phyloP scores from a whole-genome alignment of 1,284 basidiomycete species.

The Malassezia slooffiae region DNA sequence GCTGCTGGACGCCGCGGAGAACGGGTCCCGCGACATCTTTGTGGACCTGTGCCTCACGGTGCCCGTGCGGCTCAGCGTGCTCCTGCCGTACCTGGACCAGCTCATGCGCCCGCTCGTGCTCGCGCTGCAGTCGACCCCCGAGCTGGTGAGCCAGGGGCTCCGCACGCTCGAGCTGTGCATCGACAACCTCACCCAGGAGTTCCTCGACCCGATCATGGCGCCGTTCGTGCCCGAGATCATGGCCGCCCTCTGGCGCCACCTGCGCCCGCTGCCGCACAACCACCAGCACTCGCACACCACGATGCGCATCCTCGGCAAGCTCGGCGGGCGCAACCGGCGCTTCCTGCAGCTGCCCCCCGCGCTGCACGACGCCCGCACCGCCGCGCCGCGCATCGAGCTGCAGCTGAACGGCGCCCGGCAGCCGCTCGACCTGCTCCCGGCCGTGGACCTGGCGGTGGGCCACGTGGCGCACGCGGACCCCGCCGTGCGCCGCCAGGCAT shows the following conservation, averaged over 20 bases:
- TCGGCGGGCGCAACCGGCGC: slow-evolving; percentile 86
- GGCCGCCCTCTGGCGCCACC: slow-evolving; percentile 57
- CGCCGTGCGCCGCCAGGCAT: slow-evolving; percentile 63
- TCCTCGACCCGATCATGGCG: slow-evolving; percentile 89
- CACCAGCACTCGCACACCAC: slow-evolving; percentile 89
- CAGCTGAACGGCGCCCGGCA: slow-evolving; percentile 47
- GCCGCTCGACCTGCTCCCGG: slow-evolving; percentile 61
- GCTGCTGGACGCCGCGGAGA: slow-evolving; percentile 42
- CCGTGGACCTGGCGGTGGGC: slow-evolving; percentile 62
- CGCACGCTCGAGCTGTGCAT: slow-evolving; percentile 98
- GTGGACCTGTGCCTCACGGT: slow-evolving; percentile 96
- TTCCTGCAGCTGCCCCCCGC: slow-evolving; percentile 65
- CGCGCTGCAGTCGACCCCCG: slow-evolving; percentile 66
- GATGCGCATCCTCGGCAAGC: slow-evolving; percentile 89
- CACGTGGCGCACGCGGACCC: slow-evolving; percentile 57
- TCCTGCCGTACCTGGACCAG: slow-evolving; percentile 87
- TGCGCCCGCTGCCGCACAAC: slow-evolving; percentile 80
- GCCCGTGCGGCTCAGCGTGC: slow-evolving; percentile 84
- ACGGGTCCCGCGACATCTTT: slow-evolving; percentile 51
- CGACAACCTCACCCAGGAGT: slow-evolving; percentile 96
- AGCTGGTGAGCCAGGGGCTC: slow-evolving; percentile 88
- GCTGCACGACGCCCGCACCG: slow-evolving; percentile 54
- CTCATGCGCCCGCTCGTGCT: slow-evolving; percentile 93
- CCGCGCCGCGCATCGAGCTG: slow-evolving; percentile 21
- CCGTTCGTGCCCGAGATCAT: slow-evolving; percentile 70